A percentile compares a stretch with the other conserved stretches of the same genome.
Evolutionary conservation across 176 grass and related monocot species (phyloP).

Genomic region (Oryza longistaminata): DNA sequence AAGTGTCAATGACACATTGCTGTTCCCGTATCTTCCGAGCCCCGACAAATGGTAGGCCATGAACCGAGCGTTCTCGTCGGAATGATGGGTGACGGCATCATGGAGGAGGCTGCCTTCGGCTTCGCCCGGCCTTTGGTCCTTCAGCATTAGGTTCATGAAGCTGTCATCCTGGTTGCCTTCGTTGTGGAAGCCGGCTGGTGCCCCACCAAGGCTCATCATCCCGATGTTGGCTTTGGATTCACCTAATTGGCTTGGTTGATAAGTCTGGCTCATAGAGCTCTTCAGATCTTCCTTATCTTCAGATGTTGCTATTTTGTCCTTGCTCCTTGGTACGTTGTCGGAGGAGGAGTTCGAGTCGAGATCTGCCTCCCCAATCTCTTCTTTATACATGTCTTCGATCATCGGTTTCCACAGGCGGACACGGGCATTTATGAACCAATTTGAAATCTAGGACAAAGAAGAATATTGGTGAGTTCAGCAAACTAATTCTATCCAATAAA

Average conservation of each 20-base stretch:
- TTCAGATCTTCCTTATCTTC: conserved; percentile 72
- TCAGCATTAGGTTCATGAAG: conserved; percentile 93
- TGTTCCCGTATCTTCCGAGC: conserved; percentile 54
- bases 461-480: conserved; percentile 9
- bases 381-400: conserved; percentile 99
- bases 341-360: conserved; percentile 86
- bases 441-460: conserved; percentile 74
- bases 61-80: conserved; percentile 46
- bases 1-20: conserved; percentile 72
- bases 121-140: conserved; percentile 56
- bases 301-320: conserved; percentile 56
- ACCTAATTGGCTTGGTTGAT: conserved; percentile 51
- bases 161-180: conserved; percentile 59
- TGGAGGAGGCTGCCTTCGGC: conserved; percentile 54
- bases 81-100: conserved; percentile 38
- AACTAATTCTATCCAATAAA: not conserved
- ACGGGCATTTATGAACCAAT: conserved; percentile 99
- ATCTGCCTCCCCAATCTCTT: conserved; percentile 83
- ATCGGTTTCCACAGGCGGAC: conserved; percentile 99
- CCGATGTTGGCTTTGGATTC: conserved; percentile 57
- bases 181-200: conserved; percentile 49
- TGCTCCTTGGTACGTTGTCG: conserved; percentile 57
- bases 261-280: conserved; percentile 46
- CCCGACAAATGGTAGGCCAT: conserved; percentile 70
- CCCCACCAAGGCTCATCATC: conserved; percentile 40